Base-by-base conservation (phyloP, 345 rosid species). In the Psidium friedrichsthalianum region DNA sequence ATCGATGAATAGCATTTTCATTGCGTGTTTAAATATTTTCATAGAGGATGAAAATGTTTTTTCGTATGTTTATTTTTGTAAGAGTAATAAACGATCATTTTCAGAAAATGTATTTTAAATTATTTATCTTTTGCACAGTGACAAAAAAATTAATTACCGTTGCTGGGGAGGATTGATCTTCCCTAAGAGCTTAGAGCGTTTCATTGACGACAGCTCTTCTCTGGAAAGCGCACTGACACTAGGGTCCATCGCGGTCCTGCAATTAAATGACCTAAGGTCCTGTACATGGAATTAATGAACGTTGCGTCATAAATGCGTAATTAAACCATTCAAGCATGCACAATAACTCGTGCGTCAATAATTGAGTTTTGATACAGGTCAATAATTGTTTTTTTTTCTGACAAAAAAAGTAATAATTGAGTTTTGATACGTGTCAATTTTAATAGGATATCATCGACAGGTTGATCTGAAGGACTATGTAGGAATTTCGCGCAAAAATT, bases 381-480 rank as follows among this genome's bases (percentile, higher is more conserved):
- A n/a, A n/a, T n/a, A n/a, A n/a, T n/a, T n/a, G n/a, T n/a, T n/a
- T n/a, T n/a, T n/a, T n/a, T n/a, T n/a, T n/a, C n/a, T n/a, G n/a
- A n/a, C n/a, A n/a, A n/a, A n/a, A n/a, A n/a, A n/a, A n/a, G n/a
- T n/a, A n/a, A n/a, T n/a, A n/a, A n/a, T n/a, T n/a, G n/a, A n/a
- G n/a, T n/a, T n/a, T n/a, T n/a, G n/a, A n/a, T n/a, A n/a, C n/a
- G n/a, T n/a, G n/a, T n/a, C n/a, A n/a, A n/a, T n/a, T n/a, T n/a
- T n/a, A n/a, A n/a, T n/a, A n/a, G n/a, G n/a, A n/a, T n/a, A n/a
- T n/a, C n/a, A n/a, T n/a, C n/a, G n/a, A n/a, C n/a, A n/a, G n/a
- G n/a, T n/a, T n/a, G 22, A 61, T 8, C 0, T 15, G 22, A 0
- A 0, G 6, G 8, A 4, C 1, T 6, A 2, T 64, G 18, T 29